Base-by-base conservation (phyloP, 1,139 yeast genomes). In the Geotrichum phurueaensis region DNA sequence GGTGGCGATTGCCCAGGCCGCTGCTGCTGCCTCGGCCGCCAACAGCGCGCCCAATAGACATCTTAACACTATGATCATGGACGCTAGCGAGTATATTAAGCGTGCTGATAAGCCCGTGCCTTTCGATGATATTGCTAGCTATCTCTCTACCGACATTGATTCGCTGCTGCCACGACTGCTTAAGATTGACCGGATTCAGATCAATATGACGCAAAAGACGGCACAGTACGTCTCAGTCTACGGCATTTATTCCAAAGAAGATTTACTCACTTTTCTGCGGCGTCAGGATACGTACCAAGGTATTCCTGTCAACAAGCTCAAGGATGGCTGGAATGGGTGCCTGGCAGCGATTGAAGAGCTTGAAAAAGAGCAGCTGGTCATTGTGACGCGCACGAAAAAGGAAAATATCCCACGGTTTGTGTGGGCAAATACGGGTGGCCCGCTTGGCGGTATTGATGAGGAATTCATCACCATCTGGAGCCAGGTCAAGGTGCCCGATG, bases 311-410 rank as follows among this genome's bases (percentile, higher is more conserved):
- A 89, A 89, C 70, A 97, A 92, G 69, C 79, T 95, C 63, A 87
- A 86, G 69, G 99, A 95, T 71, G 99, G 99, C 23, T 95, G 99
- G 99, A 82, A 88, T 57, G 96, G 92, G 0, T 79, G 82, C n/a
- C 74, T 81, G 22, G 70, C 71, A 13, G 89, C 89, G 0, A 75
- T 85, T 9, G 71, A 78, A 5, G 79, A 77, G 18, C 75, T 89
- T 71, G 82, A 85, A 20, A 76, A 76, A 52, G 82, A 80, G 6
- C 81, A 87, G 63, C 86, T 88, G 67, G 84, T 92, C 51, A 79
- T 94, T 53, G 97, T 94, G 2, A 78, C 90, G 66, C 81, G 97
- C 61, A 90, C 96, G 53, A 91, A 92, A 70, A 94, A 95, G 78
- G 99, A 94, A 69, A 90, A 89, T 70, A 80, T 91, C 1, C 97